Base-by-base conservation (phyloP, 2,329 filamentous ascomycete genomes). In the Teratosphaeriaceae sp. region DNA sequence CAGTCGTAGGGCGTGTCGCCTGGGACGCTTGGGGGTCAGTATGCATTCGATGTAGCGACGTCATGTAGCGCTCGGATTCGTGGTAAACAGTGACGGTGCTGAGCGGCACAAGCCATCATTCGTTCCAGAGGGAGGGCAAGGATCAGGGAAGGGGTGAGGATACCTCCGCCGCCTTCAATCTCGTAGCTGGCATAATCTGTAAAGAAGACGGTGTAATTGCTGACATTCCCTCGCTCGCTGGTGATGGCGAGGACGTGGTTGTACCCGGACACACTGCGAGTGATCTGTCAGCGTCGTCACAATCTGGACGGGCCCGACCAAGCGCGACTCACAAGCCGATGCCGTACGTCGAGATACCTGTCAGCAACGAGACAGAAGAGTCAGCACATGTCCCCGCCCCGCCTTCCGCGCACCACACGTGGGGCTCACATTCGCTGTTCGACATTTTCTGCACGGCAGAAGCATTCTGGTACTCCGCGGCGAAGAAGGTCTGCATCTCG, bases 361-460 rank as follows among this genome's bases (percentile, higher is more conserved):
- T n/a, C n/a, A n/a, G n/a, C n/a, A n/a, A n/a, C n/a, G n/a, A n/a
- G n/a, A n/a, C n/a, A n/a, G n/a, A n/a, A n/a, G n/a, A n/a, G n/a
- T n/a, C n/a, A n/a, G n/a, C n/a, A n/a, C n/a, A n/a, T n/a, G n/a
- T n/a, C n/a, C n/a, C n/a, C n/a, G n/a, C n/a, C n/a, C n/a, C n/a
- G n/a, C n/a, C n/a, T n/a, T n/a, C n/a, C n/a, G n/a, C n/a, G n/a
- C n/a, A n/a, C n/a, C n/a, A n/a, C n/a, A n/a, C n/a, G n/a, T n/a
- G n/a, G n/a, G n/a, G n/a, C n/a, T n/a, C n/a, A n/a, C 43, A 45
- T 8, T 45, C 43, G 31, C 42, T 44, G 22, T 39, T 40, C 6
- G n/a, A 31, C 7, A 44, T 13, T 13, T 44, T 44, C 9, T 33
- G 26, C 12, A 44, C 36, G 3, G 19, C 18, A 3, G 19, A 29